Evolutionary conservation across 164 flowering plant genomes (phyloP), one percentile per base, ranked within the genome.

Genomic region (Vitis rotundifolia): DNA sequence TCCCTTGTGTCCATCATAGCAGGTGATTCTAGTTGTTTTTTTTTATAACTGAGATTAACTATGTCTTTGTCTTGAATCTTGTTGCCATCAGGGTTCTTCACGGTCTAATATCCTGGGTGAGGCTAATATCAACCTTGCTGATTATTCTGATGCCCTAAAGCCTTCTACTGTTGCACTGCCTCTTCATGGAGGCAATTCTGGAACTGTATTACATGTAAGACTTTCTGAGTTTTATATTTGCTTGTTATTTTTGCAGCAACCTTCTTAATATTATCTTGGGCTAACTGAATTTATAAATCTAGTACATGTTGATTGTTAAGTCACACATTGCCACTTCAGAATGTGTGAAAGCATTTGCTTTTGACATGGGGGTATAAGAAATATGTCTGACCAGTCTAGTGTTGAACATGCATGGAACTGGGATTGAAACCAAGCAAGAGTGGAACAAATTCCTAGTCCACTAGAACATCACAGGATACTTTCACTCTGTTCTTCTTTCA

Each of bases 81-180:
- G n/a, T 61, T 77, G 50, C 50, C 52, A 57, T 71, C 83, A 95
- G 99, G 99, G 98, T 75, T 81, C 98, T 61, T 90, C 99, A 68
- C 84, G 98, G 59, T 84, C 98, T 56, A 88, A 92, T 85, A 49
- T 87, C 72, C 97, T 96, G 72, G 99, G 99, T 52, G 99, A 96
- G 80, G 93, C 90, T 69, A 81, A 26, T 55, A 85, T 96, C 71
- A 89, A 96, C 77, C 97, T 96, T 83, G 93, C 99, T 74, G 93
- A 93, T 69, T 91, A 86, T 85, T 92, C 86, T 57, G 95, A 91
- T 80, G 97, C 99, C 62, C 71, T 69, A 55, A 89, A 89, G 68
- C 99, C 99, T 67, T 80, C 75, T 64, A 71, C 78, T 72, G 81
- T 87, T 70, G 71, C 86, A 16, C 72, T 93, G 69, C 90, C 97